These are phyloP conservation scores for Chlorella vulgaris DNA, from an alignment of 139 green algal genomes.

Conservation along the genomic window DNA sequence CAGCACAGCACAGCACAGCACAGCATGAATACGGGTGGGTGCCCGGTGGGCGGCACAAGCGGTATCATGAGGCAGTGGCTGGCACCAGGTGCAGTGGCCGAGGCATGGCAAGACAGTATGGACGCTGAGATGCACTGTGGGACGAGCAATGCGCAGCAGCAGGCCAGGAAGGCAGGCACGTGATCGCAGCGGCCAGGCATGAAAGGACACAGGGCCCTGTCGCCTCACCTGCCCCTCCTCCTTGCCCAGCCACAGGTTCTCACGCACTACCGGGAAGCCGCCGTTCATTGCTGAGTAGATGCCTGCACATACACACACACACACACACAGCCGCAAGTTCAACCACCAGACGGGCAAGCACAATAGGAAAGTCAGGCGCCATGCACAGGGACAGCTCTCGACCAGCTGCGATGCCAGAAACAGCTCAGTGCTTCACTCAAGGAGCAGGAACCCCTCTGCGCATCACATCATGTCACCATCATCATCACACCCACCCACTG, in stretches of 20 bases:
- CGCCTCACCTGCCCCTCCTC: slow-evolving; percentile 61
- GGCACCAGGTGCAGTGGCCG: too few relatives aligned
- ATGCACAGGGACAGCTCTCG: too few relatives aligned
- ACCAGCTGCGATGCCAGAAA: too few relatives aligned
- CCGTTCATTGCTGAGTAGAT: slow-evolving; percentile 6
- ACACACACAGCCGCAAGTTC: slow-evolving; percentile 23
- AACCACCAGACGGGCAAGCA: not conserved
- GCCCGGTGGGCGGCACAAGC: too few relatives aligned
- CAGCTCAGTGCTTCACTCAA: too few relatives aligned
- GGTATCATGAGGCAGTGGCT: too few relatives aligned
- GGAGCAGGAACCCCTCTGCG: too few relatives aligned
- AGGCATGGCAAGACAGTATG: not conserved
- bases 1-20: not conserved
- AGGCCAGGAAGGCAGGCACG: not conserved
- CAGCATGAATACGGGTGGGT: not conserved
- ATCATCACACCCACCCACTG: too few relatives aligned
- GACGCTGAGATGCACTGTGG: too few relatives aligned
- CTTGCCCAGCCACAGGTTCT: slow-evolving; percentile 80
- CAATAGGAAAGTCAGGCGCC: too few relatives aligned
- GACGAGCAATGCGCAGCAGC: not conserved
- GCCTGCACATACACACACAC: too few relatives aligned
- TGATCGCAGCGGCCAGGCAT: not conserved
- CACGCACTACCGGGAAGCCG: slow-evolving; percentile 63
- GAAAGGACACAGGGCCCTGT: not conserved
- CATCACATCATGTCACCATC: too few relatives aligned